Conservation (phyloP, 345 rosid species). For the Orychophragmus violaceus region DNA sequence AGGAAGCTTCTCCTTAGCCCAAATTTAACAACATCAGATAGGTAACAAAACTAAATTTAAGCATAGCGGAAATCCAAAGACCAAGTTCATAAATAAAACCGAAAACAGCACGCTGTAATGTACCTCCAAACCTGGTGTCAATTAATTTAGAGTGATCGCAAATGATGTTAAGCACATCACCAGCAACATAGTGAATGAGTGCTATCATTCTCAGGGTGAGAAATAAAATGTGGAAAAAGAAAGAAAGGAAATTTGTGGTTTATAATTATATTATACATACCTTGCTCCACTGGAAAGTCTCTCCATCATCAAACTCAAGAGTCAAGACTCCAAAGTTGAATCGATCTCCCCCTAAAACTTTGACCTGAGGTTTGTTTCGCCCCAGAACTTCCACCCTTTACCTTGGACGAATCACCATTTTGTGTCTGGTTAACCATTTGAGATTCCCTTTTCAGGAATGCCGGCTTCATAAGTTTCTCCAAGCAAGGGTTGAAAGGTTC, state of each 20-base stretch:
- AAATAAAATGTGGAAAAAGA: not conserved
- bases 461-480: constrained; percentile 99
- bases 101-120: not conserved
- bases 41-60: not conserved
- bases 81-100: not conserved
- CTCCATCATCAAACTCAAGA: constrained; percentile 94
- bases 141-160: constrained; percentile 81
- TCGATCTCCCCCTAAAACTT: constrained; percentile 98
- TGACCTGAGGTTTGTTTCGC: constrained; percentile 78
- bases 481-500: constrained; percentile 96
- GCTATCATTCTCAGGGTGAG: not conserved
- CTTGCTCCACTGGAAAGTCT: constrained; percentile 94
- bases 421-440: not conserved
- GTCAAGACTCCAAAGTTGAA: constrained; percentile 88
- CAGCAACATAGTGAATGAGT: not conserved
- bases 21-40: not conserved
- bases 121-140: constrained; percentile 91
- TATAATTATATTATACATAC: constrained; percentile 31
- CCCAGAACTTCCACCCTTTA: constrained; percentile 97
- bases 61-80: not conserved
- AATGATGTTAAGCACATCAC: constrained; percentile 52
- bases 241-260: not conserved
- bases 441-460: constrained; percentile 77
- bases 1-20: constrained; percentile 78
- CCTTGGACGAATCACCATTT: constrained; percentile 30